Evolutionary conservation across 495 filamentous ascomycete species (phyloP), one percentile per base, ranked within the genome.

Genomic region (Trypethelium eluteriae): DNA sequence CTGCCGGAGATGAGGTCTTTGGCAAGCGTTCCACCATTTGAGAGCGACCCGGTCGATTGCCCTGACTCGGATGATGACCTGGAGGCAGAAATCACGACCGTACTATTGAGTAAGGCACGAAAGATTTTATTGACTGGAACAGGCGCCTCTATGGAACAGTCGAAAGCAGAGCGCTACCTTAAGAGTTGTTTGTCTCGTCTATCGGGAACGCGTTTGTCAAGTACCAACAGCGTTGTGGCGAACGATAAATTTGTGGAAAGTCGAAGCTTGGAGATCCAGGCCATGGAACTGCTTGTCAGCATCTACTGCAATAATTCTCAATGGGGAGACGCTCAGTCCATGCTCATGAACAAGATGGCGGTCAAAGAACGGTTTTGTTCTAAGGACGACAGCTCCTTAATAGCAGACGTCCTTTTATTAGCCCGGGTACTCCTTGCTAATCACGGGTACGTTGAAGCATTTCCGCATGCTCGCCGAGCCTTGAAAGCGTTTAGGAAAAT

Each of bases 51-150:
- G 0, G 18, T 59, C 5, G 63, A 49, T 49, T 14, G 35, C 35
- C 41, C 63, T 11, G 41, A 64, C 35, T 64, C 63, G 4, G 63
- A 64, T 35, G 63, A 64, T 49, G 63, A 64, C 9, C 18, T 64
- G 41, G 41, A 64, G 36, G 39, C 32, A 1, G 41, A 64, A 10
- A 64, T 64, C 3, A 35, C 25, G n/a, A n/a, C 41, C 12, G 14
- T 32, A 1, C 25, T 64, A 5, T 10, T 49, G n/a, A n/a, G 50
- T 4, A 64, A 50, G 3, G 63, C 38, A 1, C 4, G 14, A 49
- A 38, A 9, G 12, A 64, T 49, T 46, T 41, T 64, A 10, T 38
- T 25, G 10, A 7, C 16, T 10, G 41, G 63, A 12, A 36, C 7
- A 36, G 36, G 36, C 1, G 53, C 9, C 7, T 2, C 3, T 3